phyloP scores from a whole-genome alignment of 768 basidiomycete genomes.

The Kwoniella newhampshirensis region DNA sequence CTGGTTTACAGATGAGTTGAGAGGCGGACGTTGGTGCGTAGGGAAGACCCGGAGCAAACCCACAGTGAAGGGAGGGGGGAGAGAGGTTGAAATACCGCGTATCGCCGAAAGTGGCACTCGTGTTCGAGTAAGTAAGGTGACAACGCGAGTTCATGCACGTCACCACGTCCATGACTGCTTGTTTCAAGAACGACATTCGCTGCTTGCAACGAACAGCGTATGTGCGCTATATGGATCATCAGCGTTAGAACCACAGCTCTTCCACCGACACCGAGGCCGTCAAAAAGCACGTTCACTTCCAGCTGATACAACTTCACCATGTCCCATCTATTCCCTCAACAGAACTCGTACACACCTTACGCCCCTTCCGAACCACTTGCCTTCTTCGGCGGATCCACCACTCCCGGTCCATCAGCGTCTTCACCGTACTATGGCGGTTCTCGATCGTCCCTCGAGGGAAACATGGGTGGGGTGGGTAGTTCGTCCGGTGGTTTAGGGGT shows the following conservation, averaged over 20 bases:
- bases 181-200: no score
- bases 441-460: constrained; percentile 33
- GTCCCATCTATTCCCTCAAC: constrained; percentile 28
- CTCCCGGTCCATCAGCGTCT: constrained; percentile 13
- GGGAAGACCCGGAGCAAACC: not conserved
- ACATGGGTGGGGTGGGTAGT: constrained; percentile 17
- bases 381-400: constrained; percentile 42
- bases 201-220: no score
- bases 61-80: not conserved
- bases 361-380: constrained; percentile 45
- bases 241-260: no score
- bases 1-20: not conserved
- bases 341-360: constrained; percentile 24
- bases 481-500: constrained; percentile 55
- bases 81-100: not conserved
- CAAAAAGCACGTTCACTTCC: no score
- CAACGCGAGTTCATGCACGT: constrained; percentile 14
- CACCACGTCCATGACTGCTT: constrained; percentile 4
- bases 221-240: no score
- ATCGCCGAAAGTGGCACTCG: constrained; percentile 1
- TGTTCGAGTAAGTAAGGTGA: not conserved
- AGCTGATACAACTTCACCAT: constrained; percentile 7
- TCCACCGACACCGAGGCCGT: no score
- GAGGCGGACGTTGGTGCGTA: not conserved
- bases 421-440: constrained; percentile 43